These are phyloP conservation scores for Aspergillus hortae DNA, from an alignment of 2,329 filamentous ascomycete species.

Conservation along the genomic window DNA sequence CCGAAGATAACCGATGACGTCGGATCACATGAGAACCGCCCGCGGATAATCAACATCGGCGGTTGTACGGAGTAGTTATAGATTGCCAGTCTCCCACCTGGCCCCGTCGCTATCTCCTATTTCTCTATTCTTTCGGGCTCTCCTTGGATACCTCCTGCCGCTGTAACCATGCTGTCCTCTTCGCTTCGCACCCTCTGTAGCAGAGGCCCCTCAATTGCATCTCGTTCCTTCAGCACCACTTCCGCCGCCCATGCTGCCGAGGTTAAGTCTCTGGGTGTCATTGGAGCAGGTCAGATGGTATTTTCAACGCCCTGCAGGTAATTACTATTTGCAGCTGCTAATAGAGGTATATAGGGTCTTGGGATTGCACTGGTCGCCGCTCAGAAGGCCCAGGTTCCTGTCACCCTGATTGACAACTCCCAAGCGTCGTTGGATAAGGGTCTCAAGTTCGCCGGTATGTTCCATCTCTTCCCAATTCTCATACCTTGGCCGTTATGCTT, in stretches of 20 bases:
- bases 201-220: constrained; percentile 33
- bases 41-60: background rate
- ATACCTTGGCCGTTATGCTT: background rate
- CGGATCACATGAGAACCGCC: constrained; percentile 18
- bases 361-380: constrained; percentile 95
- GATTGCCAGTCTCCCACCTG: background rate
- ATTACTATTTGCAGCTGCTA: constrained; percentile 10
- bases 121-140: background rate
- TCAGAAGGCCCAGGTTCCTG: constrained; percentile 75
- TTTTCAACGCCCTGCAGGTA: constrained; percentile 21
- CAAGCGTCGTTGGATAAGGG: constrained; percentile 85
- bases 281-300: constrained; percentile 97
- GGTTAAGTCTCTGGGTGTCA: constrained; percentile 83
- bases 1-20: constrained; percentile 34
- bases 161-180: constrained; percentile 32
- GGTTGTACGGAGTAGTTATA: background rate
- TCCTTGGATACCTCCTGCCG: background rate
- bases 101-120: background rate
- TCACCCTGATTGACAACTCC: constrained; percentile 80
- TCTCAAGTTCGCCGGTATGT: constrained; percentile 76
- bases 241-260: constrained; percentile 61
- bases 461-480: background rate
- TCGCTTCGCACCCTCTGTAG: constrained; percentile 29
- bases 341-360: constrained; percentile 62
- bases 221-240: constrained; percentile 67